These are phyloP conservation scores for Oryza meridionalis DNA, from an alignment of 176 grass and related monocot species.

Conservation along the genomic window DNA sequence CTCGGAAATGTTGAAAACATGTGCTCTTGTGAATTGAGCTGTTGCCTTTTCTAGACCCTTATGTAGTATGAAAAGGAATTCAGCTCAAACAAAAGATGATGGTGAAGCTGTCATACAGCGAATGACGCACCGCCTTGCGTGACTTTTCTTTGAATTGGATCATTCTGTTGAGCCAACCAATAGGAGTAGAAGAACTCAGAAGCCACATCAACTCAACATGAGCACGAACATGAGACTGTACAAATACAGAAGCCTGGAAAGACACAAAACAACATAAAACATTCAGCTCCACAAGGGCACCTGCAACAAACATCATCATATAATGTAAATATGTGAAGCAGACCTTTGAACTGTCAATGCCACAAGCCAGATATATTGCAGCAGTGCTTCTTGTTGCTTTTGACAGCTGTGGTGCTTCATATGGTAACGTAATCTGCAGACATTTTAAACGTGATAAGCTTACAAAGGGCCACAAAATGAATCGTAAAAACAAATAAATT, in stretches of 20 bases:
- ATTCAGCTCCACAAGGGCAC: slow-evolving; percentile 25
- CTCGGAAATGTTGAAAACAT: not conserved
- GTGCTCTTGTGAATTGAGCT: slow-evolving; percentile 23
- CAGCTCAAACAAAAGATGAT: slow-evolving; percentile 40
- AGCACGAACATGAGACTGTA: slow-evolving; percentile 95
- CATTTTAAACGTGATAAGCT: not conserved
- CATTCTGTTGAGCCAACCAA: slow-evolving; percentile 99
- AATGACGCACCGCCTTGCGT: slow-evolving; percentile 96
- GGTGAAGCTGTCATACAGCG: slow-evolving; percentile 76
- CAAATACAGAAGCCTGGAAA: slow-evolving; percentile 93
- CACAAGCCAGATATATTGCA: slow-evolving; percentile 95
- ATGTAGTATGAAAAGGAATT: slow-evolving; percentile 1
- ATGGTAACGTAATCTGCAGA: slow-evolving; percentile 90
- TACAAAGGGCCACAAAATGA: slow-evolving; percentile 1
- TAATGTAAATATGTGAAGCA: slow-evolving; percentile 28
- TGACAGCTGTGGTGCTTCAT: slow-evolving; percentile 69
- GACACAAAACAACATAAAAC: slow-evolving; percentile 2
- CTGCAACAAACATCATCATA: slow-evolving; percentile 6
- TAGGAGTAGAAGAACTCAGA: slow-evolving; percentile 87
- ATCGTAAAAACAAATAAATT: slow-evolving; percentile 4
- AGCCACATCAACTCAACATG: slow-evolving; percentile 99
- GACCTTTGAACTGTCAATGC: slow-evolving; percentile 94
- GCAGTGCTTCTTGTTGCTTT: slow-evolving; percentile 97
- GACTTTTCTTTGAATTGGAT: slow-evolving; percentile 99
- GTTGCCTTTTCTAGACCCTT: not conserved